phyloP scores from a whole-genome alignment of 352 stramenopile species.

The Pythium angustatum region DNA sequence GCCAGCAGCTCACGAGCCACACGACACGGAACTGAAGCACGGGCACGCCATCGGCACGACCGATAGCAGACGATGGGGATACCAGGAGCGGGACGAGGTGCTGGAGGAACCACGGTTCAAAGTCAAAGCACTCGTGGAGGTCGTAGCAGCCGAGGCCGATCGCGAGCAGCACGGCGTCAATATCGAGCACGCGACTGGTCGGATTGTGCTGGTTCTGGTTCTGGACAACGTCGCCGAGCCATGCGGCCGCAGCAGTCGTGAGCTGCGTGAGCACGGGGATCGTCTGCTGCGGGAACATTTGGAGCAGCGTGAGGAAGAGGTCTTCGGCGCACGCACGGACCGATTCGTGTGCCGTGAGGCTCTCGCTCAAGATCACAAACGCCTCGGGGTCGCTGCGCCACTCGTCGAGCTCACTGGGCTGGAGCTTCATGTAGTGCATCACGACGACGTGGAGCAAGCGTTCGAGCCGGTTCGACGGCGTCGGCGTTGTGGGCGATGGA shows the following conservation, averaged over 20 bases:
- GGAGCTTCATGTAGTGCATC: slow-evolving; percentile 77
- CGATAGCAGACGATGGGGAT: slow-evolving; percentile 1
- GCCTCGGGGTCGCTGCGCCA: slow-evolving; percentile 72
- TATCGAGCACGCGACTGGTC: slow-evolving; percentile 37
- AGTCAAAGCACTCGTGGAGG: slow-evolving; percentile 86
- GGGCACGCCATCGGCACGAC: slow-evolving; percentile 50
- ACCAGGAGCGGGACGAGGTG: slow-evolving; percentile 76
- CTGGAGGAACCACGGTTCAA: slow-evolving; percentile 82
- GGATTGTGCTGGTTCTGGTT: neutral
- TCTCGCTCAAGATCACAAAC: slow-evolving; percentile 69
- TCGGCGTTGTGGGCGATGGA: neutral
- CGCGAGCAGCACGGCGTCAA: slow-evolving; percentile 79
- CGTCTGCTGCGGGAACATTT: slow-evolving; percentile 67
- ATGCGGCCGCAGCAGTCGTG: slow-evolving; percentile 51
- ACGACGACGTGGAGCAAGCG: slow-evolving; percentile 67
- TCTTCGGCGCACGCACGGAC: slow-evolving; percentile 83
- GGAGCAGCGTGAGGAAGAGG: slow-evolving; percentile 79
- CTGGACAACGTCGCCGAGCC: slow-evolving; percentile 38
- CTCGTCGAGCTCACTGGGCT: slow-evolving; percentile 55
- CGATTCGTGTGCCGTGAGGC: slow-evolving; percentile 73
- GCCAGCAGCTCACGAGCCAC: slow-evolving; percentile 87
- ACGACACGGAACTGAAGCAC: slow-evolving; percentile 78
- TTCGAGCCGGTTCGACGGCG: slow-evolving; percentile 43
- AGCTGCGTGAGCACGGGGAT: slow-evolving; percentile 74
- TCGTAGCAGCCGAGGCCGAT: slow-evolving; percentile 85